Base-by-base conservation (phyloP, 2,329 filamentous ascomycete species). In the Pseudonectria buxi region DNA sequence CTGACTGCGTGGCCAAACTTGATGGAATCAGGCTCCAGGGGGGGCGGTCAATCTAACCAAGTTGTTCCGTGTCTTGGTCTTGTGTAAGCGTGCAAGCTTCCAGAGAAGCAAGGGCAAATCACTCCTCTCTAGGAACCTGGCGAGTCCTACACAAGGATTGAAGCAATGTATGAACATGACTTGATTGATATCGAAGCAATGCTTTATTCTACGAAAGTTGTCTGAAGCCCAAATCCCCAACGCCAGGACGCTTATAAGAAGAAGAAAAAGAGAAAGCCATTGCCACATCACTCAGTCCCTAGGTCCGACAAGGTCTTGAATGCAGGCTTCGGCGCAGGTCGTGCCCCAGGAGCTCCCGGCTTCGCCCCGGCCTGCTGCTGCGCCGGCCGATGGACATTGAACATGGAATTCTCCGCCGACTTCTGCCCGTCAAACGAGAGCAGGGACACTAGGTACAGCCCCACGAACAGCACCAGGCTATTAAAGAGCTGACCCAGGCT, bases 341-440 rank as follows among this genome's bases (percentile, higher is more conserved):
- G 47, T 10, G 47, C 46, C n/a, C 47, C 48, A 30, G 45, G 46
- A 31, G 28, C 39, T 13, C 41, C 47, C 16, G 48, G 45, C 12
- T 39, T 42, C 22, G 43, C 39, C 10, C 41, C 34, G 10, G 53
- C 49, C 4, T 53, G 46, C 26, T 46, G 53, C 10, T 64, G 59
- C 10, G 40, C 32, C 14, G 32, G 39, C 32, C 61, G 69, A 34
- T 71, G 65, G 12, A 72, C 51, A 42, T 81, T 81, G 59, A 77
- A 82, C 12, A 59, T 61, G 14, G 76, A 81, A 30, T 64, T 67
- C 57, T 79, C 71, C 3, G 76, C 78, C 3, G 76, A 66, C 49
- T 72, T 74, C 57, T 78, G 79, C 0, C 74, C 71, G 51, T 82
- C 78, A 36, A 81, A 68, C 69, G 76, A 71, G 46, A 82, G 69